Percentiles rank a stretch among this genome's conserved stretches.
phyloP scores from a whole-genome alignment of 495 filamentous ascomycete genomes.

The Opeltia flavorubescens region DNA sequence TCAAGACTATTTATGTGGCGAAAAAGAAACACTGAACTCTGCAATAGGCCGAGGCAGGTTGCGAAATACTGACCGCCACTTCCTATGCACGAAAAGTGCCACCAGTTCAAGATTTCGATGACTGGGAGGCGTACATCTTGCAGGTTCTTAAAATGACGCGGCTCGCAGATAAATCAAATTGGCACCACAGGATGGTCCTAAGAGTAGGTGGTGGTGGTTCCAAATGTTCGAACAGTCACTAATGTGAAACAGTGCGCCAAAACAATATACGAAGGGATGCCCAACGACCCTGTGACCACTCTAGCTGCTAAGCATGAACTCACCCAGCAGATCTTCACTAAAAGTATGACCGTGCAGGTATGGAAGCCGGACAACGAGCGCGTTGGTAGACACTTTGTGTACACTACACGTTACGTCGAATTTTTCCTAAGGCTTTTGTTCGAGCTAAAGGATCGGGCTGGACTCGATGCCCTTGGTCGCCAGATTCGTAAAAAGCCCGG shows the following conservation, averaged over 20 bases:
- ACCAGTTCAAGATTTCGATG: conserved; percentile 36
- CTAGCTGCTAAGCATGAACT: conserved; percentile 59
- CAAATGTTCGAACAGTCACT: conserved; percentile 5
- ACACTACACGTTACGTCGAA: conserved; percentile 76
- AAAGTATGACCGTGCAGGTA: conserved; percentile 86
- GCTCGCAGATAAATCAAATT: conserved; percentile 81
- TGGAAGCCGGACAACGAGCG: conserved; percentile 93
- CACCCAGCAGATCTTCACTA: conserved; percentile 80
- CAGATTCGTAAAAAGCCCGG: conserved; percentile 67
- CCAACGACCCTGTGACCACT: conserved; percentile 31
- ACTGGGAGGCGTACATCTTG: conserved; percentile 66
- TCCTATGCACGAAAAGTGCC: conserved; percentile 40
- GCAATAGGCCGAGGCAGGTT: conserved; percentile 32
- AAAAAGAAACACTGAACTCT: background rate
- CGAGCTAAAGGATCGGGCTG: conserved; percentile 60
- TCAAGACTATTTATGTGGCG: conserved; percentile 12
- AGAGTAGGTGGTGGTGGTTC: conserved; percentile 30
- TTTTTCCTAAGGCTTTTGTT: conserved; percentile 65
- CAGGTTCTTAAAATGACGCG: conserved; percentile 59
- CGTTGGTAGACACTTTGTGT: conserved; percentile 84
- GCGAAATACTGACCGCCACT: conserved; percentile 38
- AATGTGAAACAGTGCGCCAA: conserved; percentile 40
- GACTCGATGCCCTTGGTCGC: conserved; percentile 66
- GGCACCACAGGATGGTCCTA: conserved; percentile 88
- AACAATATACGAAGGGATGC: conserved; percentile 50